Evolutionary conservation across 257 asterid species (phyloP).

Genomic region (Catharanthus roseus): DNA sequence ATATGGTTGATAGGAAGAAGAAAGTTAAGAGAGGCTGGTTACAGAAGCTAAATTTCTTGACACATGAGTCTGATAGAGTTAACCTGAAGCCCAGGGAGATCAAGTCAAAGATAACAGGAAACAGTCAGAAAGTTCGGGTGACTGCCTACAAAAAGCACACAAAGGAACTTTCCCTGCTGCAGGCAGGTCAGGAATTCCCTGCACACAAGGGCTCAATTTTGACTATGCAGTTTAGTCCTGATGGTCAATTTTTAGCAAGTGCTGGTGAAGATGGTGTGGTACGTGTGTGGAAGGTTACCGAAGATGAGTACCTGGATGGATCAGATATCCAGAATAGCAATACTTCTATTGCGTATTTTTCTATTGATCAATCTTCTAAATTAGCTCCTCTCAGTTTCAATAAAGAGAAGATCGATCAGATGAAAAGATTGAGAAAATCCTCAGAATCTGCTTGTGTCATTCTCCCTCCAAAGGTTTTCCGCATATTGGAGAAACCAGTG

Average conservation of each 20-base stretch:
- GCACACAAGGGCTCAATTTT: conserved; percentile 84
- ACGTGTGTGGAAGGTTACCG: conserved; percentile 83
- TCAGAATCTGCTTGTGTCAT: conserved; percentile 71
- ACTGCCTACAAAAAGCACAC: conserved; percentile 36
- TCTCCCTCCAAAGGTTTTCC: conserved; percentile 73
- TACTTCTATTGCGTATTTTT: conserved; percentile 63
- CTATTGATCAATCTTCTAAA: conserved; percentile 51
- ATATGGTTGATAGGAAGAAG: conserved; percentile 35
- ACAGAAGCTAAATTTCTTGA: conserved; percentile 33
- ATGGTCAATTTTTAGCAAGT: conserved; percentile 80
- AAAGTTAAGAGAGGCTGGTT: conserved; percentile 58
- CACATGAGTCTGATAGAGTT: conserved; percentile 31
- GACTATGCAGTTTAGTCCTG: conserved; percentile 85
- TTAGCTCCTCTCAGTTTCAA: conserved; percentile 42
- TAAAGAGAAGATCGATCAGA: conserved; percentile 32
- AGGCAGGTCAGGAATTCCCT: conserved; percentile 67
- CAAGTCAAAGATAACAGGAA: conserved; percentile 18
- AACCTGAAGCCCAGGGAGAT: conserved; percentile 28
- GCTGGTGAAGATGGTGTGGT: conserved; percentile 84
- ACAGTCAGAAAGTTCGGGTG: conserved; percentile 39
- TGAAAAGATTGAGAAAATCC: conserved; percentile 42
- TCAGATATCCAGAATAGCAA: conserved; percentile 40
- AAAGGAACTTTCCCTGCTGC: conserved; percentile 69
- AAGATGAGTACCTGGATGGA: conserved; percentile 42
- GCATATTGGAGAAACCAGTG: conserved; percentile 72